Evolutionary conservation across 352 stramenopile genomes (phyloP).

Genomic region (Lagenidium sp.): DNA sequence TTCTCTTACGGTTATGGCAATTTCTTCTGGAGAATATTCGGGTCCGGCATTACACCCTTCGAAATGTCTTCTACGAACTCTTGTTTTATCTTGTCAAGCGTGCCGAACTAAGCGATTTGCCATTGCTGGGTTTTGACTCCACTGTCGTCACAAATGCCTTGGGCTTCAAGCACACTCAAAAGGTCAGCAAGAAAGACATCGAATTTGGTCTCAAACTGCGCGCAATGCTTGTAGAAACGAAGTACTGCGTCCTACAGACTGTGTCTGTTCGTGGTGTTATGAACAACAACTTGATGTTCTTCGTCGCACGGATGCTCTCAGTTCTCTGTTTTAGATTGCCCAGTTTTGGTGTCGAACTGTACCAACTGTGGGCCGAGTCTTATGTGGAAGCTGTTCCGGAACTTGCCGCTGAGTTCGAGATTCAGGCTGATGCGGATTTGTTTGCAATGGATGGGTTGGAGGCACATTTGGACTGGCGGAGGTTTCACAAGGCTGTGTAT

Average conservation of each 20-base stretch:
- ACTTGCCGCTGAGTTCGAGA: conserved; percentile 68
- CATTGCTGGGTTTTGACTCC: conserved; percentile 76
- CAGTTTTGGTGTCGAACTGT: conserved; percentile 83
- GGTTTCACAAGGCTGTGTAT: conserved; percentile 84
- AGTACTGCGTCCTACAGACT: conserved; percentile 83
- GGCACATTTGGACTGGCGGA: conserved; percentile 81
- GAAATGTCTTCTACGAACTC: conserved; percentile 86
- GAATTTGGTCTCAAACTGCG: conserved; percentile 81
- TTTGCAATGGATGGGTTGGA: conserved; percentile 87
- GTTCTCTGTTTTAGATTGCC: conserved; percentile 81
- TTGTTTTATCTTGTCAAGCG: conserved; percentile 87
- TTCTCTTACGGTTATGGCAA: conserved; percentile 79
- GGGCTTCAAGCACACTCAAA: conserved; percentile 65
- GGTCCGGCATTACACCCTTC: conserved; percentile 83
- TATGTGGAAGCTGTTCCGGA: conserved; percentile 73
- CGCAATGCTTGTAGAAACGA: conserved; percentile 85
- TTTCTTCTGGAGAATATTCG: conserved; percentile 87
- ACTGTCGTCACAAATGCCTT: conserved; percentile 45
- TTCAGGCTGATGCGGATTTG: conserved; percentile 75
- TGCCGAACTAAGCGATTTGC: conserved; percentile 77
- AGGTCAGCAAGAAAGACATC: conserved; percentile 72
- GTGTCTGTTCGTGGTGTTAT: conserved; percentile 84
- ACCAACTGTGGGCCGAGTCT: conserved; percentile 82
- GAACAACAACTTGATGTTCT: conserved; percentile 91
- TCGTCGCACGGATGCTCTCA: conserved; percentile 81